phyloP scores from a whole-genome alignment of 202 grass and related monocot species.

The Digitaria exilis region DNA sequence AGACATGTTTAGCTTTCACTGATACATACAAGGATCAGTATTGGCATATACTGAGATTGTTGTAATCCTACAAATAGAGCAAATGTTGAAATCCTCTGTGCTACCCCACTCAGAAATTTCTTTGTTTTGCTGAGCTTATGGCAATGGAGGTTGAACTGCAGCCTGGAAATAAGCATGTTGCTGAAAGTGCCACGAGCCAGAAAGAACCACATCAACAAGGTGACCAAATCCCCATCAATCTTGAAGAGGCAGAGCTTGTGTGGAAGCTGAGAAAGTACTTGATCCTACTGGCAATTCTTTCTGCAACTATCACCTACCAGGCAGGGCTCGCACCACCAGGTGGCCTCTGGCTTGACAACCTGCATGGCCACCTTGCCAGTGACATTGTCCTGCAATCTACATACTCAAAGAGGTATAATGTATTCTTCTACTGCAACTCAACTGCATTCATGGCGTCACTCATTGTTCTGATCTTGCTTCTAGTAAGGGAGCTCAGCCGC shows the following conservation, averaged over 20 bases:
- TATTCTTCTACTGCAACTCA: constrained; percentile 67
- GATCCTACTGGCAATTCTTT: constrained; percentile 65
- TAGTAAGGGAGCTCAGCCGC: constrained; percentile 34
- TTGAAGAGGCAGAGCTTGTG: constrained; percentile 44
- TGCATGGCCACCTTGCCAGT: constrained; percentile 28
- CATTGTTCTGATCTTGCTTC: constrained; percentile 55
- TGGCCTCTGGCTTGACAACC: constrained; percentile 56
- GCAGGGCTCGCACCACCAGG: constrained; percentile 65
- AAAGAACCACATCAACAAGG: constrained; percentile 8
- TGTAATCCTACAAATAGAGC: constrained; percentile 7
- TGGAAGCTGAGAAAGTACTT: constrained; percentile 61
- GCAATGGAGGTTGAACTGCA: constrained; percentile 34
- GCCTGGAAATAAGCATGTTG: not conserved
- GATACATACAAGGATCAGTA: constrained; percentile 22
- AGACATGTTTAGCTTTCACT: not conserved
- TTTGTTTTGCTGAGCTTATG: not conserved
- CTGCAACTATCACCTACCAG: constrained; percentile 63
- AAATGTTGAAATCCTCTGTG: constrained; percentile 2
- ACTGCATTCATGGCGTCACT: constrained; percentile 62
- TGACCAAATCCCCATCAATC: constrained; percentile 6
- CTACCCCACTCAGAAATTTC: not conserved
- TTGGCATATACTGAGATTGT: constrained; percentile 2
- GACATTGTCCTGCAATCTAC: constrained; percentile 41
- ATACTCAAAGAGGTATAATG: constrained; percentile 43
- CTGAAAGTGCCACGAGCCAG: not conserved